These are phyloP conservation scores for Ustilago xerochloae DNA, from an alignment of 1,284 basidiomycete species.

Conservation along the genomic window DNA sequence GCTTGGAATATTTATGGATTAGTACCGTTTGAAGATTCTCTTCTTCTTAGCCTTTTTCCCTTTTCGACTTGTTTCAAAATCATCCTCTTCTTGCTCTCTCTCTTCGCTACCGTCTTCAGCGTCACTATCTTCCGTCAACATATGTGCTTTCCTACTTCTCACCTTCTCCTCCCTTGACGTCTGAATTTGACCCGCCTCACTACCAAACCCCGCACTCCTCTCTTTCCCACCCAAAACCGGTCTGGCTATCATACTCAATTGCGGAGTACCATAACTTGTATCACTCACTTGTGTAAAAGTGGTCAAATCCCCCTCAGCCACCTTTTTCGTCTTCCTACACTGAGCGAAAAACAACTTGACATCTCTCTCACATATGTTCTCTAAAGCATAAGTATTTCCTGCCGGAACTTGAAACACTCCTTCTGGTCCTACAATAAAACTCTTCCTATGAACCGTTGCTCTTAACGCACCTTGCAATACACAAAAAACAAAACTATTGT, in stretches of 20 bases:
- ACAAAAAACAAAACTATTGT: constrained; percentile 86
- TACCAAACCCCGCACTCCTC: not conserved
- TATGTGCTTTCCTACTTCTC: not conserved
- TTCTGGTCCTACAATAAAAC: constrained; percentile 81
- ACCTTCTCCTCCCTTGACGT: not conserved
- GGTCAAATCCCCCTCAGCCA: constrained; percentile 31
- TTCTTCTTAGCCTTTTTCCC: constrained; percentile 34
- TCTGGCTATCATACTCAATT: not conserved
- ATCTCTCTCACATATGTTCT: constrained; percentile 83
- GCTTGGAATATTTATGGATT: too few relatives aligned
- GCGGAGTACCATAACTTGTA: constrained; percentile 33
- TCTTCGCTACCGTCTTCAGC: too few relatives aligned
- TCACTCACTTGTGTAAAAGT: constrained; percentile 42
- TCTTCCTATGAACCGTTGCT: constrained; percentile 82
- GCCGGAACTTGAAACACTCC: constrained; percentile 87
- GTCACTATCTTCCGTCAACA: constrained; percentile 16
- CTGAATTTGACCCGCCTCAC: not conserved
- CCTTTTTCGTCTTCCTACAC: constrained; percentile 75
- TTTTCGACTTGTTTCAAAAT: constrained; percentile 39
- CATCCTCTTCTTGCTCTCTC: constrained; percentile 36
- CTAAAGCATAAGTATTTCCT: constrained; percentile 91
- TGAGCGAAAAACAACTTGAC: constrained; percentile 92
- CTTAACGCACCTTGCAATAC: constrained; percentile 78
- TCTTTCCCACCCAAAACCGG: not conserved
- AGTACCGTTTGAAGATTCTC: constrained; percentile 25